Evolutionary conservation across 768 basidiomycete genomes (phyloP), one percentile per base, ranked within the genome.

Genomic region (Suillus cothurnatus): DNA sequence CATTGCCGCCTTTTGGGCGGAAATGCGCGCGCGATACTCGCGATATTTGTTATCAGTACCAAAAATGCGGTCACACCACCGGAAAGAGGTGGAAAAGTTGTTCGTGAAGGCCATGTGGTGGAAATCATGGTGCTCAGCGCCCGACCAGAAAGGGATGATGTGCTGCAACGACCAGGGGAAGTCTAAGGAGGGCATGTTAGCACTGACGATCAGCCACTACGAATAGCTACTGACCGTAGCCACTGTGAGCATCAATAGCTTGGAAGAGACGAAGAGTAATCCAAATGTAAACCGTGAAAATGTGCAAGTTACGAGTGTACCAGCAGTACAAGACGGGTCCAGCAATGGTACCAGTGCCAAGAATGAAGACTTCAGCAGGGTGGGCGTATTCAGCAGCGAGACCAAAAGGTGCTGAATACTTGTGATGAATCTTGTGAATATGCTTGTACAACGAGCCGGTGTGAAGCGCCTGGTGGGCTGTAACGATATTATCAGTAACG

Each of bases 341-440:
- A 38, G 84, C 82, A 68, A 99, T 88, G 4, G 97, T 97, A 39
- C 97, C 97, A 21, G 88, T 86, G 31, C 95, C 96, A 61, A 99
- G 90, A 70, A 98, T 95, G 75, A 97, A 88, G 61, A 97, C 93
- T 77, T 99, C 97, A 14, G 94, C 88, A 0, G 97, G 97, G 78
- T 99, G 97, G 1, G 97, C 96, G 74, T 98, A 99, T 77, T 99
- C 97, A 3, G 97, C 97, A 2, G 94, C 96, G 36, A 99, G 87
- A 66, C 97, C 97, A 73, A 99, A 97, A 0, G 97, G 97, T 21
- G 97, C 97, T 11, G 91, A 91, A 79, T 94, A 97, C 73, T 95
- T 94, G 86, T 99, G 97, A 77, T 99, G 97, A 41, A 99, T 84
- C 79, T 97, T 97, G 86, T 97, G 95, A 69, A 97, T 94, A 77